A percentile compares a stretch with the other conserved stretches of the same genome.
These are phyloP conservation scores for Fusarium drepaniforme DNA, from an alignment of 2,329 filamentous ascomycete genomes.

Conservation along the genomic window DNA sequence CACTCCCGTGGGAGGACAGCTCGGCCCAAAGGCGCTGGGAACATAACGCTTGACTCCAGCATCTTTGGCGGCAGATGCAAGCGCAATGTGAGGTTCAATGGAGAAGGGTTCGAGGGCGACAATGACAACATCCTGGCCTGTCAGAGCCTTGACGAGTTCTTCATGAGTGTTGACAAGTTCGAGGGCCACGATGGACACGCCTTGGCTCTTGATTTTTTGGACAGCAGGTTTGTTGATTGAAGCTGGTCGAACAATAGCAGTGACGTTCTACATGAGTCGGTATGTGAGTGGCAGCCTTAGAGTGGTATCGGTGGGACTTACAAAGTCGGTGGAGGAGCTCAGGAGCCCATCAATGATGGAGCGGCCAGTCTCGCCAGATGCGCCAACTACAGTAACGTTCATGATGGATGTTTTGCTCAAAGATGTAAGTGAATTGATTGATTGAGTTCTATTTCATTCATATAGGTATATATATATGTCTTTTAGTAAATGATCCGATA, in stretches of 20 bases:
- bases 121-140: conserved; percentile 29
- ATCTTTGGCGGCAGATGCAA: conserved; percentile 26
- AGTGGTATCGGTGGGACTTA: neutral
- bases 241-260: conserved; percentile 25
- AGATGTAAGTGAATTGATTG: neutral
- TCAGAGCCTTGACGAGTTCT: conserved; percentile 19
- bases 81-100: conserved; percentile 7
- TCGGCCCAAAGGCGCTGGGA: conserved; percentile 22
- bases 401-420: conserved; percentile 4
- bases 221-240: conserved; percentile 31
- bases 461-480: neutral
- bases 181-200: conserved; percentile 20
- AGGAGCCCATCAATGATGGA: conserved; percentile 27
- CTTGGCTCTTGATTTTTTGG: conserved; percentile 6
- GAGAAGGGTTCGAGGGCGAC: conserved; percentile 5
- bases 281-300: neutral
- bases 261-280: conserved; percentile 12
- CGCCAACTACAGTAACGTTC: conserved; percentile 36
- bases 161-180: conserved; percentile 18
- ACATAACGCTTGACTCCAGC: conserved; percentile 33
- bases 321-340: conserved; percentile 20
- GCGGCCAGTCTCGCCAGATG: conserved; percentile 29
- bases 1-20: conserved; percentile 21
- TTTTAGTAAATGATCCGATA: too few species aligned
- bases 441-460: neutral